Base-by-base conservation (phyloP, 331 rosid species). In the Quercus tomentella region DNA sequence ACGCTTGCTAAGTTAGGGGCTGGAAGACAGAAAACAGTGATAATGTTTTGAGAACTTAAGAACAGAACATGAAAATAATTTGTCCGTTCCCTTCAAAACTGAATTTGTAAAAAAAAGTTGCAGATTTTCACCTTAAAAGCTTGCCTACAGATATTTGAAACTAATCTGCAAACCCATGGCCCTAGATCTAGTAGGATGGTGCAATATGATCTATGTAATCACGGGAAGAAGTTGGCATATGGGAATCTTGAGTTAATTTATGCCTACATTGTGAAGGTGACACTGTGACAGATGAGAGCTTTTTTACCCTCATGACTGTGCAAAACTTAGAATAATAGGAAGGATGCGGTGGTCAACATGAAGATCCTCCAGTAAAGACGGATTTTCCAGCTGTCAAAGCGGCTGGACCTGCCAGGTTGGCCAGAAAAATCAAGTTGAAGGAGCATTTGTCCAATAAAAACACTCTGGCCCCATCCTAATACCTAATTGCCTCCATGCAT, bases 121-220 rank as follows among this genome's bases (percentile, higher is more conserved):
- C 26, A 56, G 62, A 57, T 57, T 57, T 57, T 8, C 63, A 57
- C 28, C 28, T 57, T 57, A 57, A 1, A 22, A 15, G 62, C 63
- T 21, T 20, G 4, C 63, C 63, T 57, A 57, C 12, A 57, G 63
- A 21, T 20, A 57, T 20, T 57, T 57, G 52, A 37, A 54, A 17
- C 8, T n/a, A 77, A 67, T 55, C 60, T 69, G 69, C 65, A 23
- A 76, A 72, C 70, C 67, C 33, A 58, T 41, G 14, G 74, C 56
- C 58, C 67, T 55, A 56, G 18, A 68, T 56, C 52, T 78, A 60
- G 65, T 28, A 68, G 62, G 71, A 73, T 81, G 68, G 73, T 69
- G 74, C 81, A 81, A 62, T 55, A 35, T 54, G 62, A 54, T 49
- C 63, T 1, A 20, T 12, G 35, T 57, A 17, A 57, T 26, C 37